A percentile compares a stretch with the other conserved stretches of the same genome.
These are phyloP conservation scores for Heimioporus sp. DNA, from an alignment of 768 basidiomycete species.

Conservation along the genomic window DNA sequence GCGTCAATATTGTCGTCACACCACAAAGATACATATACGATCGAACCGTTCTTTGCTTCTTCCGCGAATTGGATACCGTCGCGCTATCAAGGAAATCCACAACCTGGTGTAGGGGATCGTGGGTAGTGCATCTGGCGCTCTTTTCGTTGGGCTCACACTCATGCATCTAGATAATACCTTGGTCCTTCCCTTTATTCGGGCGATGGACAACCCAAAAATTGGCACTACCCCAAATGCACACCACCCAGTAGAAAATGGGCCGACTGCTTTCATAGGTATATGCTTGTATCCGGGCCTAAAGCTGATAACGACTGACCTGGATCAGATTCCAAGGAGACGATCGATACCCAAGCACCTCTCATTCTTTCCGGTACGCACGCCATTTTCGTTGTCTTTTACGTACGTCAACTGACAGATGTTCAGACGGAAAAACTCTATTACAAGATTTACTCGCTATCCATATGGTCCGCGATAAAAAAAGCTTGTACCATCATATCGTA, in stretches of 20 bases:
- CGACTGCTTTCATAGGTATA: conserved; percentile 15
- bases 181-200: conserved; percentile 40
- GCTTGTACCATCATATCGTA: conserved; percentile 36
- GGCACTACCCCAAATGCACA: conserved; percentile 13
- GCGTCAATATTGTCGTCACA: conserved; percentile 1
- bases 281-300: neutral
- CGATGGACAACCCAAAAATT: conserved; percentile 28
- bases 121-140: conserved; percentile 16
- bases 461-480: conserved; percentile 31
- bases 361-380: conserved; percentile 19
- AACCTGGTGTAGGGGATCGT: conserved; percentile 35
- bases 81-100: conserved; percentile 38
- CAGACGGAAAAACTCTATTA: conserved; percentile 25
- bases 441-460: conserved; percentile 40
- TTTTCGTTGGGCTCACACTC: neutral
- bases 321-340: conserved; percentile 20
- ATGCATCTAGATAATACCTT: conserved; percentile 39
- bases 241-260: neutral
- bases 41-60: conserved; percentile 44
- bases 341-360: conserved; percentile 36
- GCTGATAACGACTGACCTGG: neutral
- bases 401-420: neutral
- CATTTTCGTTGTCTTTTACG: neutral
- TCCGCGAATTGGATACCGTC: conserved; percentile 43
- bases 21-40: conserved; percentile 34